A percentile compares a stretch with the other conserved stretches of the same genome.
These are phyloP conservation scores for Gypsophila paniculata DNA, from an alignment of 179 eudicot genomes.

Conservation along the genomic window DNA sequence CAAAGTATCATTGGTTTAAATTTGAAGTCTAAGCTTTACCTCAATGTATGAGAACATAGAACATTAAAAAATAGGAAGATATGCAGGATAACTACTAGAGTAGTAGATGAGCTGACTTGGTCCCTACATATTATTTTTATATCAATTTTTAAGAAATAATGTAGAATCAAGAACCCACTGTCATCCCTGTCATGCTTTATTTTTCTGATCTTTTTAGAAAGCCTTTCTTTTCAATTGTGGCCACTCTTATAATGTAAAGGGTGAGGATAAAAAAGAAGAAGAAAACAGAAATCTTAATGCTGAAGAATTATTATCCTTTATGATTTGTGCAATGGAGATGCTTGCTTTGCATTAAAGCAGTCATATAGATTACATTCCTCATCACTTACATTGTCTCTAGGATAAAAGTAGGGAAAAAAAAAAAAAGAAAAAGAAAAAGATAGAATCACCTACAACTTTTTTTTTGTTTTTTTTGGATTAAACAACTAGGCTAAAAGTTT, in stretches of 20 bases:
- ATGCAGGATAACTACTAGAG: constrained; percentile 24
- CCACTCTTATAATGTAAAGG: constrained; percentile 32
- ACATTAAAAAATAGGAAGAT: background rate
- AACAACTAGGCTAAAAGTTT: constrained; percentile 21
- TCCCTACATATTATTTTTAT: constrained; percentile 21
- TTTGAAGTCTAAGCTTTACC: background rate
- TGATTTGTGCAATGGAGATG: constrained; percentile 41
- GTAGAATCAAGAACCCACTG: constrained; percentile 37
- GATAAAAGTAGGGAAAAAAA: constrained; percentile 26
- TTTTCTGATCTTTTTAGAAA: constrained; percentile 13
- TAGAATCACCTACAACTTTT: constrained; percentile 35
- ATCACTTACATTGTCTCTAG: constrained; percentile 31
- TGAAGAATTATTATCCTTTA: constrained; percentile 35
- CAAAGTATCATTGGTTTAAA: too few species aligned
- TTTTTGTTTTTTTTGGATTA: background rate
- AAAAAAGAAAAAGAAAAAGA: constrained; percentile 17
- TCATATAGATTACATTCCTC: constrained; percentile 39
- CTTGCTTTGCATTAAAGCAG: constrained; percentile 45
- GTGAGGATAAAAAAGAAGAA: constrained; percentile 21
- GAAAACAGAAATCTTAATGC: constrained; percentile 31
- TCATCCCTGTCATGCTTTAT: constrained; percentile 24
- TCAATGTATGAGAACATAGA: background rate
- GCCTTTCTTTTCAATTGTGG: constrained; percentile 26
- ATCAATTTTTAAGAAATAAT: background rate
- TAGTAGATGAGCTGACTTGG: constrained; percentile 24